These are phyloP conservation scores for Rhizopogon salebrosus DNA, from an alignment of 768 basidiomycete genomes.

Conservation along the genomic window DNA sequence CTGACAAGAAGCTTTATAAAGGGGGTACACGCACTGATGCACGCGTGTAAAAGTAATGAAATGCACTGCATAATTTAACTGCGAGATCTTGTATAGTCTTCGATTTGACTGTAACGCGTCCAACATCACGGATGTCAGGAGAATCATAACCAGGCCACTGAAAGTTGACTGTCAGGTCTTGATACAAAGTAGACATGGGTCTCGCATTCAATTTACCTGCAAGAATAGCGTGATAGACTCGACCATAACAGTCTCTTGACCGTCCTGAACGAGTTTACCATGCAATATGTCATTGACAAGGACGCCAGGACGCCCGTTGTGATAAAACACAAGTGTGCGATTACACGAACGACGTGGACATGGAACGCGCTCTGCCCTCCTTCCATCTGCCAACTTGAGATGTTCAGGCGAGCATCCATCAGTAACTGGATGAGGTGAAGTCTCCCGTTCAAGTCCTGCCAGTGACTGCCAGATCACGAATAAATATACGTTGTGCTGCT, in stretches of 20 bases:
- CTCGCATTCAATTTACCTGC: neutral
- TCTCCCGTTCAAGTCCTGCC: neutral
- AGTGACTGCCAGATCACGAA: neutral
- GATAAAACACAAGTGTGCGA: slow-evolving; percentile 13
- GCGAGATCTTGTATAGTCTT: slow-evolving; percentile 14
- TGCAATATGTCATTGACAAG: slow-evolving; percentile 11
- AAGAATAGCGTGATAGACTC: neutral
- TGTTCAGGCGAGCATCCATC: neutral
- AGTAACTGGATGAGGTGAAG: neutral
- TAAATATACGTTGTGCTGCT: neutral
- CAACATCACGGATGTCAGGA: slow-evolving; percentile 1
- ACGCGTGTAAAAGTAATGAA: neutral
- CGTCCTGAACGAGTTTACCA: slow-evolving; percentile 5
- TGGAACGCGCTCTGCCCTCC: slow-evolving; percentile 9
- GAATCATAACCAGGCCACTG: slow-evolving; percentile 22
- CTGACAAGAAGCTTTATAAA: neutral
- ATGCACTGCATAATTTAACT: neutral
- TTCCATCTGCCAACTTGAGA: neutral
- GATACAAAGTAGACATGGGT: neutral
- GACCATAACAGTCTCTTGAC: neutral
- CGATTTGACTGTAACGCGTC: slow-evolving; percentile 3
- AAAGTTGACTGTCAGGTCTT: neutral
- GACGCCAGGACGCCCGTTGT: slow-evolving; percentile 15
- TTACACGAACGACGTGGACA: slow-evolving; percentile 6
- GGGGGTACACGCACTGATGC: neutral